phyloP scores from a whole-genome alignment of 169 alveolate genomes.

The Eimeria sp. region DNA sequence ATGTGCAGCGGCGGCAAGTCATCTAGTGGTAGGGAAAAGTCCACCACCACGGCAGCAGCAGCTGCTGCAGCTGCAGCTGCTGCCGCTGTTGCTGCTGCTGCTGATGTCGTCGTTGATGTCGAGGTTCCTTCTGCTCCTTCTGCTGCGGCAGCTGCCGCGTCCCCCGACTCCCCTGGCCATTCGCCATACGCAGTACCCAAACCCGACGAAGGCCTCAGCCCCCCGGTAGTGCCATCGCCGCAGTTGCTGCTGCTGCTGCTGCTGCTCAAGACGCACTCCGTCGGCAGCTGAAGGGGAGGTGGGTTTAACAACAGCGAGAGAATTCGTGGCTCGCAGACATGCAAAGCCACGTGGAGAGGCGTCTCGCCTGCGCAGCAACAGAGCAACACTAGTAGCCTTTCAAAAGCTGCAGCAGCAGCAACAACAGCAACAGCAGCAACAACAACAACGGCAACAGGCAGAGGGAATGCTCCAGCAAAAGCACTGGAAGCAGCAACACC shows the following conservation, averaged over 20 bases:
- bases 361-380: conserved; percentile 71
- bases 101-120: background rate
- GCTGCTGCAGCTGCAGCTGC: conserved; percentile 63
- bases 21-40: conserved; percentile 54
- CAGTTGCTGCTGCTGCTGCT: conserved; percentile 9
- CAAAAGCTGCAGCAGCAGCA: conserved; percentile 1
- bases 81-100: too few species aligned
- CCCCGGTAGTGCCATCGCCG: background rate
- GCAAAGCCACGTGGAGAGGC: conserved; percentile 79
- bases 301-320: conserved; percentile 73
- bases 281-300: conserved; percentile 7
- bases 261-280: background rate
- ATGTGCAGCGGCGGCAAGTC: conserved; percentile 67
- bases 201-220: background rate
- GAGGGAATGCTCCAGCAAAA: background rate
- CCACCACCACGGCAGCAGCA: conserved; percentile 49
- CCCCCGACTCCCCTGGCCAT: background rate
- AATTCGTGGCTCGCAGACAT: conserved; percentile 73
- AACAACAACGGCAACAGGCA: background rate
- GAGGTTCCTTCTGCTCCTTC: background rate
- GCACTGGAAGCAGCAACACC: background rate
- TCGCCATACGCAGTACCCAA: too few species aligned
- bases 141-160: background rate
- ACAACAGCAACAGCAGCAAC: conserved; percentile 14
- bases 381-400: background rate